Evolutionary conservation across 2,329 filamentous ascomycete genomes (phyloP), one percentile per base, ranked within the genome.

Genomic region (Penicillium rolfsii): DNA sequence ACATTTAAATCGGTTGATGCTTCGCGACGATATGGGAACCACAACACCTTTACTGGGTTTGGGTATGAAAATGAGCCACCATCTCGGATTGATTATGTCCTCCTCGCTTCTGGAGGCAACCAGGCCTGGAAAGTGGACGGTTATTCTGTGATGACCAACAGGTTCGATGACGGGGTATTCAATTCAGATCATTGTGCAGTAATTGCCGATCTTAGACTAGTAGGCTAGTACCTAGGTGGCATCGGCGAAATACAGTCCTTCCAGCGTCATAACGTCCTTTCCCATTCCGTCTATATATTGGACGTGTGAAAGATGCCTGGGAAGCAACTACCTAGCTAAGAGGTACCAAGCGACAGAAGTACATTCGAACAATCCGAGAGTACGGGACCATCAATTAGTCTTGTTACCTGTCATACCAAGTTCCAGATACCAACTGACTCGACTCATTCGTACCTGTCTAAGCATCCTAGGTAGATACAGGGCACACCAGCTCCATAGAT

Each of bases 181-280:
- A 78, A 75, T 58, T 86, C 83, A 60, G 85, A 87, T 68, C 85
- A 87, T 70, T 76, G 83, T 49, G 82, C 81, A 49, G 85, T 87
- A 5, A 80, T 87, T 49, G 82, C 80, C 2, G 85, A 87, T 76
- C 72, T 75, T 26, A 64, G 66, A 4, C 64, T 78, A 4, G n/a
- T 64, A 30, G 56, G 60, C 14, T 61, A 59, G 50, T n/a, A 33
- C 8, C 8, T 24, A 6, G 28, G 16, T 19, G 11, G 12, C 46
- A 1, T 22, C 6, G 7, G 19, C 24, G 22, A 14, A 14, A 36
- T 36, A 14, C 4, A 36, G 35, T 14, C 4, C 12, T 36, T 36
- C 19, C 19, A 22, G 4, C 35, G 14, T 14, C 12, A 3, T 4
- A 14, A 5, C 14, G 1, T 36, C 14, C 11, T 12, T 16, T 1